These are phyloP conservation scores for Vaccinium macrocarpon DNA, from an alignment of 148 eudicot species.

Conservation along the genomic window DNA sequence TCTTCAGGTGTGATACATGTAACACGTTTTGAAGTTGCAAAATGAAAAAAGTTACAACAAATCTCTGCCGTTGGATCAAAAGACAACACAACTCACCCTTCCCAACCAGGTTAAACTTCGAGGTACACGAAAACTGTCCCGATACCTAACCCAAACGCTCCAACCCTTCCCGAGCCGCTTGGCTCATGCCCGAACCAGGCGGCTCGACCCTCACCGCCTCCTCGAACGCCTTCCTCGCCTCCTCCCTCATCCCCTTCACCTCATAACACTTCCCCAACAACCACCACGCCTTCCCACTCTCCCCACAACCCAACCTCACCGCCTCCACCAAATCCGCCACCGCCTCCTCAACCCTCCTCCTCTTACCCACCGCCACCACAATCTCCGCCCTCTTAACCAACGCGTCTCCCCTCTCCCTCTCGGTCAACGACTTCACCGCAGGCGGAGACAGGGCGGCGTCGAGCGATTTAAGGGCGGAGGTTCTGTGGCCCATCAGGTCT, in stretches of 20 bases:
- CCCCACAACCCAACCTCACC: slow-evolving; percentile 42
- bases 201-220: slow-evolving; percentile 46
- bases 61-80: background rate
- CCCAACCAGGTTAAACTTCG: background rate
- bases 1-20: background rate
- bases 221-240: slow-evolving; percentile 45
- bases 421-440: slow-evolving; percentile 38
- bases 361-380: slow-evolving; percentile 41
- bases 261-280: slow-evolving; percentile 76
- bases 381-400: slow-evolving; percentile 75
- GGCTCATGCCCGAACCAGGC: slow-evolving; percentile 21
- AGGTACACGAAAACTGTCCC: too few species aligned
- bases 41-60: background rate
- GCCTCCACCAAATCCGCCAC: slow-evolving; percentile 65
- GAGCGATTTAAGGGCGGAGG: slow-evolving; percentile 60
- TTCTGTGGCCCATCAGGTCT: slow-evolving; percentile 45
- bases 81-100: background rate
- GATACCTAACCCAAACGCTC: slow-evolving; percentile 25
- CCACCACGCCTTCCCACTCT: slow-evolving; percentile 48
- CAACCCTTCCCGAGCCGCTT: slow-evolving; percentile 50
- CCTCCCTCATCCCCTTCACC: slow-evolving; percentile 48
- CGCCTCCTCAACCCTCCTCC: slow-evolving; percentile 63
- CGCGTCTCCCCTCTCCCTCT: slow-evolving; percentile 58
- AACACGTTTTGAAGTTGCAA: background rate
- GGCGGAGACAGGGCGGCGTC: slow-evolving; percentile 62